Base-by-base conservation (phyloP, 352 stramenopile species). In the Pythium scleroteichum region DNA sequence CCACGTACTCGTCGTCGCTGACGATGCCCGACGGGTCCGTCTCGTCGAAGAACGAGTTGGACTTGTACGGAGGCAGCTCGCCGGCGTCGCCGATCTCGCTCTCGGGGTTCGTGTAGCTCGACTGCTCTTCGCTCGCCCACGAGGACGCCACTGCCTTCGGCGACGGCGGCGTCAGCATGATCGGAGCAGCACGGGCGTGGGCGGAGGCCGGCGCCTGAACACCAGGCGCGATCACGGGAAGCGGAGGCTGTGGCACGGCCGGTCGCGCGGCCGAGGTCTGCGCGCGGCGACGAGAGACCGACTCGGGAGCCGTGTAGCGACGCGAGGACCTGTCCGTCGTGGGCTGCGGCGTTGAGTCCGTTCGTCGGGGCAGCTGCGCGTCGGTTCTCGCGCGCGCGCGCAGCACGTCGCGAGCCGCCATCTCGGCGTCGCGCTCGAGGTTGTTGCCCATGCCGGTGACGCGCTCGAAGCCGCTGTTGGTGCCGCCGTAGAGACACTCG, bases 401-500 rank as follows among this genome's bases (percentile, higher is more conserved):
- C 2, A 61, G 22, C 5, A 61, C 62, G 17, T 64, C 48, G 2
- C 23, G 50, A 1, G 50, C 55, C 3, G 62, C 54, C 4, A 46
- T 24, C 19, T 53, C 40, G 5, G 62, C 62, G 35, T 64, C 59
- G 33, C 27, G 27, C 9, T 27, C 54, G 29, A 68, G 32, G 29
- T 58, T 5, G 29, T 10, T 40, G 19, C 29, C 62, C 20, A 35
- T 32, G 35, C 53, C 51, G 13, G 52, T 65, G 20, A 59, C 54
- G 20, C 53, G 45, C 10, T 68, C 61, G 40, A 63, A 63, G 47
- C 66, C 57, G 29, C 61, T 65, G 17, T 66, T 68, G 2, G 72
- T 79, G 27, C 73, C 53, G 13, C 75, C 76, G 56, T 87, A 88
- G n/a, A 88, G 58, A 72, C 82, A 92, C 23, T 66, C 64, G 2